A percentile compares a stretch with the other conserved stretches of the same genome.
These are phyloP conservation scores for Berberis vulgaris DNA, from an alignment of 164 flowering plant species.

Conservation along the genomic window DNA sequence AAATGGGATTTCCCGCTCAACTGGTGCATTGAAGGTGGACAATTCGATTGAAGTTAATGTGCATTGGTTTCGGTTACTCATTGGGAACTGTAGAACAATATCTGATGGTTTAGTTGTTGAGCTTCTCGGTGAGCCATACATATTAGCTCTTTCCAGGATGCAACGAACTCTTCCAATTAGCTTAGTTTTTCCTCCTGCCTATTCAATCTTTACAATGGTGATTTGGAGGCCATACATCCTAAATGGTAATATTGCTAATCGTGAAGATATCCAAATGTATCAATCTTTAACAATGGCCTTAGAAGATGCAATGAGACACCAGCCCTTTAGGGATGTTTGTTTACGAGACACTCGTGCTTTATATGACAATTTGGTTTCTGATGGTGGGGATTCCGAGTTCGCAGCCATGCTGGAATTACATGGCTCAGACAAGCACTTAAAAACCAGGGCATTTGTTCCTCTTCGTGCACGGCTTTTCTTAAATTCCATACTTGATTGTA, in stretches of 20 bases:
- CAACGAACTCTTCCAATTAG: constrained; percentile 72
- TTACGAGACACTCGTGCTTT: constrained; percentile 61
- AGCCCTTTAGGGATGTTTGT: constrained; percentile 84
- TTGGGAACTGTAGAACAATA: constrained; percentile 81
- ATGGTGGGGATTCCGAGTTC: constrained; percentile 79
- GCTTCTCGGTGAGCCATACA: constrained; percentile 77
- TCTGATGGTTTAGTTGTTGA: constrained; percentile 78
- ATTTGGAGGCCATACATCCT: constrained; percentile 71
- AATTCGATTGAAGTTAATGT: constrained; percentile 54
- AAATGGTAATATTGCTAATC: constrained; percentile 25
- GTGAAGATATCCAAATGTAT: constrained; percentile 60
- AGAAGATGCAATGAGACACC: constrained; percentile 67
- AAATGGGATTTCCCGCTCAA: constrained; percentile 75
- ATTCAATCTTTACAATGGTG: constrained; percentile 74
- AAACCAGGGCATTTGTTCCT: constrained; percentile 65
- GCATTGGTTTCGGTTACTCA: constrained; percentile 94
- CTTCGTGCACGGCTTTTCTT: constrained; percentile 87
- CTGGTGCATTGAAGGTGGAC: constrained; percentile 53
- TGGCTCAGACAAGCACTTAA: constrained; percentile 48
- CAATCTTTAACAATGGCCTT: constrained; percentile 53
- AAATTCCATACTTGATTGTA: constrained; percentile 74
- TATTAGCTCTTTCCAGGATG: constrained; percentile 82
- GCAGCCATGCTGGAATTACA: constrained; percentile 62
- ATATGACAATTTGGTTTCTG: constrained; percentile 65
- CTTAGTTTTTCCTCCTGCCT: constrained; percentile 86